Evolutionary conservation across 129 eudicot genomes (phyloP).

Genomic region (Flaveria sonorensis): DNA sequence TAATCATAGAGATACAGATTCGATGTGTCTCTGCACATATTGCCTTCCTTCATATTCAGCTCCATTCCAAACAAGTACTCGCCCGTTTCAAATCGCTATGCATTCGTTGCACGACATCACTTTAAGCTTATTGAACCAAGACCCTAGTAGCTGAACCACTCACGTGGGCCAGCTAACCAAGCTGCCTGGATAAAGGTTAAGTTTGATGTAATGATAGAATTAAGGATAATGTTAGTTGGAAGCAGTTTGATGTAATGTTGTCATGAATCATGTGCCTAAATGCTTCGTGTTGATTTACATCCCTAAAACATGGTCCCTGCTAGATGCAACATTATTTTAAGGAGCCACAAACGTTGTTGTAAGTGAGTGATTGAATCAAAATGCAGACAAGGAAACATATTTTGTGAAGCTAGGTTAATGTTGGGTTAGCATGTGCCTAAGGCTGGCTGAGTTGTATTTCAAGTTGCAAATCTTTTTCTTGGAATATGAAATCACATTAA

Average conservation of each 20-base stretch:
- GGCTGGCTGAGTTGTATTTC: constrained; percentile 5
- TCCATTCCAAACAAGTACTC: constrained; percentile 28
- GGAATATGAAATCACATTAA: constrained; percentile 31
- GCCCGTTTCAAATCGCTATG: constrained; percentile 7
- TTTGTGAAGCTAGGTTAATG: constrained; percentile 29
- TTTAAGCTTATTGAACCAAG: constrained; percentile 5
- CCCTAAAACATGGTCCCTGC: constrained; percentile 43
- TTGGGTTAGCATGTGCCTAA: constrained; percentile 30
- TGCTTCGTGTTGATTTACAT: constrained; percentile 20
- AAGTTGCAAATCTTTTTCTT: constrained; percentile 35
- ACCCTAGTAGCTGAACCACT: not conserved
- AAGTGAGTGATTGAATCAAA: constrained; percentile 14
- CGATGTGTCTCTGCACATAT: constrained; percentile 43
- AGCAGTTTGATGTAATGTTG: constrained; percentile 16
- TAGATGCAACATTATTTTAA: constrained; percentile 33
- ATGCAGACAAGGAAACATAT: constrained; percentile 43
- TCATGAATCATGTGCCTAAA: constrained; percentile 31
- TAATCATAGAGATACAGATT: constrained; percentile 40
- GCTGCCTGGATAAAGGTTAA: constrained; percentile 8
- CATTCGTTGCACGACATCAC: constrained; percentile 9
- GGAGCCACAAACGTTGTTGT: constrained; percentile 23
- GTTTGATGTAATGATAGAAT: not conserved
- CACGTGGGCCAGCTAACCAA: not conserved
- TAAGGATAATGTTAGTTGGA: not conserved
- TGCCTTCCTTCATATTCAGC: constrained; percentile 24